phyloP scores from a whole-genome alignment of 179 eudicot genomes.

The Gypsophila paniculata region DNA sequence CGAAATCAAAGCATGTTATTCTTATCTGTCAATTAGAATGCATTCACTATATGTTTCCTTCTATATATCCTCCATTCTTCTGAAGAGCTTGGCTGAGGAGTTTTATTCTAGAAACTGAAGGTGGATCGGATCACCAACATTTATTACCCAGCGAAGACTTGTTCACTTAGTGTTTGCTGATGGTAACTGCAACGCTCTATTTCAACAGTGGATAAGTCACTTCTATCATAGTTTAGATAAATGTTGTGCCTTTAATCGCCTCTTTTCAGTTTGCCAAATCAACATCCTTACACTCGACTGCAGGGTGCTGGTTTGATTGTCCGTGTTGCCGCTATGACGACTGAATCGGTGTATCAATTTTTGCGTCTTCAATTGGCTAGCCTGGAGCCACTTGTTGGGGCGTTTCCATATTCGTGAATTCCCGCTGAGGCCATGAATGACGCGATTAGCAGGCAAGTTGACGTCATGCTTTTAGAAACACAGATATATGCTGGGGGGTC shows the following conservation, averaged over 20 bases:
- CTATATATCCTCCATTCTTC: background rate
- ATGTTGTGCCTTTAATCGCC: background rate
- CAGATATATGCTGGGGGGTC: too few species aligned
- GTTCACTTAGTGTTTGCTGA: background rate
- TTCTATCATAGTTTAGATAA: background rate
- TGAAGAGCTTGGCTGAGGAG: background rate
- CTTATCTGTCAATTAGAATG: too few species aligned
- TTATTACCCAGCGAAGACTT: background rate
- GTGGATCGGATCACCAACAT: background rate
- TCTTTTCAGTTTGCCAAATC: background rate
- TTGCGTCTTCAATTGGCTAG: constrained; percentile 57
- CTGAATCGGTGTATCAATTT: constrained; percentile 74
- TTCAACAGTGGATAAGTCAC: background rate
- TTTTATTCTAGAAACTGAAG: background rate
- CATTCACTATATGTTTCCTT: background rate
- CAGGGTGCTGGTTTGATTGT: constrained; percentile 72
- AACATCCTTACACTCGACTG: constrained; percentile 1
- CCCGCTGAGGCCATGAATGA: too few species aligned
- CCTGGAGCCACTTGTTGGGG: constrained; percentile 70
- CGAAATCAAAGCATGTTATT: too few species aligned
- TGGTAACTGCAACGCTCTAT: background rate
- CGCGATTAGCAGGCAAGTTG: background rate
- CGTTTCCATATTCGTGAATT: constrained; percentile 48
- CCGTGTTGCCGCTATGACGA: constrained; percentile 69
- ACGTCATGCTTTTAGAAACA: too few species aligned